phyloP scores from a whole-genome alignment of 306 rosid genomes.

The Crotalaria pallida region DNA sequence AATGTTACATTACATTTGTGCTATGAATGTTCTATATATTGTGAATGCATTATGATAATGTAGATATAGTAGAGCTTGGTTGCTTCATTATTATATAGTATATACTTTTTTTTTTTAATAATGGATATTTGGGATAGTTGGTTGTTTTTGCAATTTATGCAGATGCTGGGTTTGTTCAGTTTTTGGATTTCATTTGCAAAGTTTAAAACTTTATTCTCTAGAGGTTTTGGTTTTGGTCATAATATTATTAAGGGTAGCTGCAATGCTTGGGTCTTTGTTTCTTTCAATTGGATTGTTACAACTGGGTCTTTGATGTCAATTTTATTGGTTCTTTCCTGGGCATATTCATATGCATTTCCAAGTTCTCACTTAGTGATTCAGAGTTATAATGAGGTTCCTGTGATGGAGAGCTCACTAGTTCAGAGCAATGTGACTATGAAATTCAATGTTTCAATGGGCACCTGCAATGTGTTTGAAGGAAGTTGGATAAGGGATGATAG shows the following conservation, averaged over 20 bases:
- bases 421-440: constrained; percentile 29
- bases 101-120: no score
- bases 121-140: constrained; percentile 30
- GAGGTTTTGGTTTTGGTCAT: constrained; percentile 34
- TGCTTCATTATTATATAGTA: background rate
- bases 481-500: constrained; percentile 63
- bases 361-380: constrained; percentile 19
- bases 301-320: constrained; percentile 49
- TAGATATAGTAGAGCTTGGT: background rate
- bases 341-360: constrained; percentile 48
- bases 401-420: constrained; percentile 21
- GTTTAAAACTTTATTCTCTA: constrained; percentile 33
- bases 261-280: constrained; percentile 34
- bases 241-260: constrained; percentile 39
- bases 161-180: constrained; percentile 36
- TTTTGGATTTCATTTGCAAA: constrained; percentile 39
- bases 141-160: constrained; percentile 40
- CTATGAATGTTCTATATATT: constrained; percentile 15
- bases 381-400: constrained; percentile 28
- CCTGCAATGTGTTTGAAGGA: constrained; percentile 75
- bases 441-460: constrained; percentile 21
- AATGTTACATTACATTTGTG: background rate
- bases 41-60: background rate
- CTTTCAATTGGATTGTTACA: constrained; percentile 47
- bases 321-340: constrained; percentile 41